These are phyloP conservation scores for Omphalea diandra DNA, from an alignment of 441 rosid species.

Conservation along the genomic window DNA sequence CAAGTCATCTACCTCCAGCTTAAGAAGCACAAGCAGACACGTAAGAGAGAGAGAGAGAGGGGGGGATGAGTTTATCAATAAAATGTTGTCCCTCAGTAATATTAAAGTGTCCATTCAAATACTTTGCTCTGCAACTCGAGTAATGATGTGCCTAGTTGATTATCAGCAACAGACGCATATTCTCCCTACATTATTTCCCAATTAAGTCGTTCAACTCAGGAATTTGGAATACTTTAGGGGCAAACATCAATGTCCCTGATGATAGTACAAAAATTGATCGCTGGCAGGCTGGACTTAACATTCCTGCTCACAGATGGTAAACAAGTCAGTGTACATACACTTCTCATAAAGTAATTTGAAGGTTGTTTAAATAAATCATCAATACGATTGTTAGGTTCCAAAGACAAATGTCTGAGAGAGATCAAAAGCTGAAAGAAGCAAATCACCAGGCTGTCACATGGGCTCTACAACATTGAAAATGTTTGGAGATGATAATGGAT, in stretches of 20 bases:
- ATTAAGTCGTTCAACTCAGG: slow-evolving; percentile 50
- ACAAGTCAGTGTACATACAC: slow-evolving; percentile 17
- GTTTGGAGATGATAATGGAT: background rate
- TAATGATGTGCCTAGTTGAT: slow-evolving; percentile 55
- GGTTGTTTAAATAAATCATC: slow-evolving; percentile 22
- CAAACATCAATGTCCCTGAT: slow-evolving; percentile 72
- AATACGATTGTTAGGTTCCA: slow-evolving; percentile 65
- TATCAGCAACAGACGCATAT: slow-evolving; percentile 66
- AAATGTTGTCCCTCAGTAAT: slow-evolving; percentile 61
- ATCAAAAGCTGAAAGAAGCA: slow-evolving; percentile 86
- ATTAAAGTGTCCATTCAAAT: slow-evolving; percentile 47
- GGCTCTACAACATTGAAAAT: slow-evolving; percentile 50
- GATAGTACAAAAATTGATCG: slow-evolving; percentile 65
- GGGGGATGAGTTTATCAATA: no score
- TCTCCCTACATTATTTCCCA: slow-evolving; percentile 61
- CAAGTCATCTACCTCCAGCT: slow-evolving; percentile 62
- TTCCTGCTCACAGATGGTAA: slow-evolving; percentile 41
- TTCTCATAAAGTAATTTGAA: slow-evolving; percentile 4
- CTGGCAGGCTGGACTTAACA: slow-evolving; percentile 56
- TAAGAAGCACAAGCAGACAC: slow-evolving; percentile 33
- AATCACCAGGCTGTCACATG: slow-evolving; percentile 52
- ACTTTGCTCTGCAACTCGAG: slow-evolving; percentile 59
- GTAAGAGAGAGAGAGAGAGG: no score
- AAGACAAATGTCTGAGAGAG: slow-evolving; percentile 56
- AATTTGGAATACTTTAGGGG: slow-evolving; percentile 70